These are phyloP conservation scores for Tripidium arundinaceum DNA, from an alignment of 202 grass and related monocot genomes.

Conservation along the genomic window DNA sequence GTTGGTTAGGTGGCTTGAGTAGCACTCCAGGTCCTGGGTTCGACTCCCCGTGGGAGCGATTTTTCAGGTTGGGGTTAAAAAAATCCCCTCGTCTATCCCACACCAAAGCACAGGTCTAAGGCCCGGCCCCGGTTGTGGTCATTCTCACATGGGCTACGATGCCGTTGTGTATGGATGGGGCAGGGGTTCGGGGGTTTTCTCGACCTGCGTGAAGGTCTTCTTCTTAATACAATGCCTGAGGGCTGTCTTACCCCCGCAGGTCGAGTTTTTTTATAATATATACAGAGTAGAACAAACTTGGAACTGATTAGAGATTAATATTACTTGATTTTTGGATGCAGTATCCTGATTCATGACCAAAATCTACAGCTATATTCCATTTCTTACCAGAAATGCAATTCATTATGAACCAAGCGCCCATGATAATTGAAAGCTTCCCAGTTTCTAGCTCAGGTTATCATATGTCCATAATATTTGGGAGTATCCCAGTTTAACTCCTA, in stretches of 20 bases:
- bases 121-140: too few species aligned
- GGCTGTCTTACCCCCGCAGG: too few species aligned
- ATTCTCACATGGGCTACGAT: not conserved
- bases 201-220: too few species aligned
- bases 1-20: not conserved
- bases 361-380: not conserved
- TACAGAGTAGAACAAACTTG: not conserved
- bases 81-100: not conserved
- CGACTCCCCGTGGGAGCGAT: not conserved
- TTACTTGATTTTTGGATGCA: constrained; percentile 3
- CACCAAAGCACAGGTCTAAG: too few species aligned
- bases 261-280: not conserved
- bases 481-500: not conserved
- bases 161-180: not conserved
- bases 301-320: not conserved
- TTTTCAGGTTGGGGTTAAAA: not conserved
- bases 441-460: constrained; percentile 4
- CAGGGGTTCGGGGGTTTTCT: not conserved
- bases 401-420: not conserved
- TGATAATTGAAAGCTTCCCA: not conserved
- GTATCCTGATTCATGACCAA: not conserved
- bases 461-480: not conserved
- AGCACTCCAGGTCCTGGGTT: not conserved
- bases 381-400: not conserved
- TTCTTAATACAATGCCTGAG: too few species aligned